Base-by-base conservation (phyloP, 2,329 filamentous ascomycete genomes). In the Xylariaceae sp. region DNA sequence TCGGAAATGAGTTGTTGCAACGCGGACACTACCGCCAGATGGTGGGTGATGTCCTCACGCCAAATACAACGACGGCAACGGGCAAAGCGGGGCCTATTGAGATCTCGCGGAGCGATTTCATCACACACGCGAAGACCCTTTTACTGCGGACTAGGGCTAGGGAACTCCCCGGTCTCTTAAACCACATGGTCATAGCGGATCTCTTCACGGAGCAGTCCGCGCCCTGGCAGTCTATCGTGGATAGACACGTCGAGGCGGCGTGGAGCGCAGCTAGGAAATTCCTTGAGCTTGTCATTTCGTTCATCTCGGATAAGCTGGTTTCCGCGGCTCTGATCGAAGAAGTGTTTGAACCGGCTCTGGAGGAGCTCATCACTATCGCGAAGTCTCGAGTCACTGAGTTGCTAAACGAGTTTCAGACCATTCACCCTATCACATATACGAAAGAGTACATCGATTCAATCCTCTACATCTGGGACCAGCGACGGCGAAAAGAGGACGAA, bases 111-210 rank as follows among this genome's bases (percentile, higher is more conserved):
- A 54, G 65, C 7, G 64, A 73, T 6, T 76, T 72, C 43, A 65
- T 80, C 2, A 43, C 65, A 0, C 70, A 75, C 58, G 72, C 77
- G 2, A 51, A 69, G 41, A 56, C 65, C 0, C 67, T 74, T 2
- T 67, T 81, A 49, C 59, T 66, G 29, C 70, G 70, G 39, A 75
- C 67, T 4, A 72, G 74, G 35, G 83, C 80, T 1, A 69, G 76
- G 4, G 85, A 88, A 62, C 68, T 88, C 0, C 80, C 81, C 0
- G 81, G 84, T 0, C 80, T 73, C 0, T 86, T 83, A 66, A 84
- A 84, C 56, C 78, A 83, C 0, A 64, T 81, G 51, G 70, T 87
- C 7, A 74, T 87, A 0, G 70, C 72, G 0, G 78, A 85, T 27
- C 65, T 88, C 0, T 88, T 88, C 63, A 70, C 70, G 26, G 76